A percentile compares a stretch with the other conserved stretches of the same genome.
phyloP scores from a whole-genome alignment of 495 filamentous ascomycete species.

The Sporormia fimetaria region DNA sequence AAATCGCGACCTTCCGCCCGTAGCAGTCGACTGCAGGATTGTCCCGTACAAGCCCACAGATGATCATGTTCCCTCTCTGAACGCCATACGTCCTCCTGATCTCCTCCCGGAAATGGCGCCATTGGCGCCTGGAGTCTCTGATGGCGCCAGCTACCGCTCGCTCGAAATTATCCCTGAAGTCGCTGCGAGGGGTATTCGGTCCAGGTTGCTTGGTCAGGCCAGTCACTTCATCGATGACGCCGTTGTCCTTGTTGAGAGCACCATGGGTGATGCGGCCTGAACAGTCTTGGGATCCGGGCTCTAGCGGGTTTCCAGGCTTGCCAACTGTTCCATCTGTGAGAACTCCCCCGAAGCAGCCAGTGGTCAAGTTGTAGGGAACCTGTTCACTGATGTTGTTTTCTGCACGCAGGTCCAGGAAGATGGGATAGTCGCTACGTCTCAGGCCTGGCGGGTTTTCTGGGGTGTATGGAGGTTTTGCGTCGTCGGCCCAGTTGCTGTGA shows the following conservation, averaged over 20 bases:
- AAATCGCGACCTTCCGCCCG: background rate
- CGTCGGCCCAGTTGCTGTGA: constrained; percentile 1
- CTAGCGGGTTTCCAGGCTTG: too few species aligned
- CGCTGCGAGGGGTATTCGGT: background rate
- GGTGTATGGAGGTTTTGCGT: background rate
- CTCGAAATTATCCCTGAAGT: background rate
- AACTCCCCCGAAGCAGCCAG: background rate
- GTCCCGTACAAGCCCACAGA: background rate
- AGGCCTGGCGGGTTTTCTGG: background rate
- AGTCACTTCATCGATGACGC: background rate
- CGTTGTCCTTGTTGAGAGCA: background rate
- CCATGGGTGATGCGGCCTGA: background rate
- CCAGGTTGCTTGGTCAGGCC: background rate
- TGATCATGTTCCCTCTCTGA: background rate
- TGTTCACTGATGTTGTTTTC: background rate
- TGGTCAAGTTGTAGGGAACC: background rate
- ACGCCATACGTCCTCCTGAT: background rate
- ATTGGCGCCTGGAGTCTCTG: background rate
- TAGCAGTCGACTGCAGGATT: background rate
- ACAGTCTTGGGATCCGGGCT: background rate
- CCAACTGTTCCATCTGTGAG: background rate
- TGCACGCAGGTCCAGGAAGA: background rate
- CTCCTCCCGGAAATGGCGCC: background rate
- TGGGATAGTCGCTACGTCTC: background rate
- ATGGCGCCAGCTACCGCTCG: background rate